phyloP scores from a whole-genome alignment of 208 protist genomes.

The Wallacemonas rigidus region DNA sequence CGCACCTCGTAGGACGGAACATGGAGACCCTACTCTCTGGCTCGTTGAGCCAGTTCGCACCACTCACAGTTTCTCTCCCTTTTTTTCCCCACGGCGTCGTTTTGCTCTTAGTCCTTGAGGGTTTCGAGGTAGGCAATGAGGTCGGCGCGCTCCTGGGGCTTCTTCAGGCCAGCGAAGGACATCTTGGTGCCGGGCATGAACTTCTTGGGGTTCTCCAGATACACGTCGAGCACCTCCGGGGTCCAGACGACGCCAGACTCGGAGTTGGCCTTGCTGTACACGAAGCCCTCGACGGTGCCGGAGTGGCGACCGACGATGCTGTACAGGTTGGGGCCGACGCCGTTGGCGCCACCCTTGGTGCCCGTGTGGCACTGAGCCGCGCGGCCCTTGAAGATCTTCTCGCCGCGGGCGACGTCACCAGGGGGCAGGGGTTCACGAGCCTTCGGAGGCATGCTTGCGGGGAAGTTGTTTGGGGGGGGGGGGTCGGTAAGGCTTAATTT shows the following conservation, averaged over 20 bases:
- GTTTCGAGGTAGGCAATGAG: constrained; percentile 90
- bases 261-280: constrained; percentile 92
- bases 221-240: constrained; percentile 85
- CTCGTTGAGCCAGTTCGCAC: background rate
- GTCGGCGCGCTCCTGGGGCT: constrained; percentile 85
- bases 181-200: constrained; percentile 96
- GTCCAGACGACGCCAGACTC: constrained; percentile 84
- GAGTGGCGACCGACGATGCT: constrained; percentile 85
- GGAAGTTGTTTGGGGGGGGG: no score
- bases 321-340: constrained; percentile 81
- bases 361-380: constrained; percentile 91
- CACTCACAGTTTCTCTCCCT: background rate
- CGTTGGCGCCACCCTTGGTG: constrained; percentile 73
- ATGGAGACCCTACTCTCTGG: no score
- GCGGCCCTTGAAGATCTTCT: constrained; percentile 87
- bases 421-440: constrained; percentile 35
- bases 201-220: constrained; percentile 95
- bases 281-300: constrained; percentile 85
- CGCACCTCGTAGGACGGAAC: no score
- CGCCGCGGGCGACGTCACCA: constrained; percentile 62
- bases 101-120: constrained; percentile 19
- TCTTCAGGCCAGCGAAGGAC: constrained; percentile 93
- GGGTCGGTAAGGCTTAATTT: no score
- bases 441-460: constrained; percentile 46
- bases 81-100: background rate